phyloP scores from a whole-genome alignment of 1,284 basidiomycete species.

The Naganishia sp. region DNA sequence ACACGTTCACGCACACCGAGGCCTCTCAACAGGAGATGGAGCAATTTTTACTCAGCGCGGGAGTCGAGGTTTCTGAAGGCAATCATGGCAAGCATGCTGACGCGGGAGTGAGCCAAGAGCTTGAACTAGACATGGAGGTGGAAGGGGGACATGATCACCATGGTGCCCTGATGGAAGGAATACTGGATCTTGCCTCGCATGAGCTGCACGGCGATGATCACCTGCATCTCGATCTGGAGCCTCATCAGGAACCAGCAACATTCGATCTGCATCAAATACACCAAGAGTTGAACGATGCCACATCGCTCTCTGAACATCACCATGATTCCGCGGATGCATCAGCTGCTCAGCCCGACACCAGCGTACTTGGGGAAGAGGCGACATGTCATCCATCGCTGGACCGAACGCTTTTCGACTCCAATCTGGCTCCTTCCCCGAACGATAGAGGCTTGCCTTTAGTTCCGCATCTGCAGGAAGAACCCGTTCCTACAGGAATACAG shows the following conservation, averaged over 20 bases:
- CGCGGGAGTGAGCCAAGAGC: background rate
- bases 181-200: constrained; percentile 5
- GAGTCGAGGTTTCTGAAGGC: constrained; percentile 4
- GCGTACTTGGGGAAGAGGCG: no score
- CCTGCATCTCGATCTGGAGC: background rate
- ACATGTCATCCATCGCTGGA: background rate
- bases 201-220: background rate
- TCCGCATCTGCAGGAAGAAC: constrained; percentile 2
- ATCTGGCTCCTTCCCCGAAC: constrained; percentile 10
- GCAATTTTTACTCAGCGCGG: constrained; percentile 14
- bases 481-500: constrained; percentile 19
- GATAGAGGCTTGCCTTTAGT: background rate
- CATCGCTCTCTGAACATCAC: background rate
- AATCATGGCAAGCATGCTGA: constrained; percentile 12
- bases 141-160: background rate
- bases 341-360: no score
- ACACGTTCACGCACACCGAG: background rate
- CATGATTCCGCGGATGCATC: no score
- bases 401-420: constrained; percentile 1
- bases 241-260: constrained; percentile 1
- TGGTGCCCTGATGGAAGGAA: constrained; percentile 8
- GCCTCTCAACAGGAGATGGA: constrained; percentile 5
- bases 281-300: constrained; percentile 17
- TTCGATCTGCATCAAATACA: constrained; percentile 20
- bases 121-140: constrained; percentile 2